phyloP scores from a whole-genome alignment of 2,329 filamentous ascomycete genomes.

The Colletotrichum sp. region DNA sequence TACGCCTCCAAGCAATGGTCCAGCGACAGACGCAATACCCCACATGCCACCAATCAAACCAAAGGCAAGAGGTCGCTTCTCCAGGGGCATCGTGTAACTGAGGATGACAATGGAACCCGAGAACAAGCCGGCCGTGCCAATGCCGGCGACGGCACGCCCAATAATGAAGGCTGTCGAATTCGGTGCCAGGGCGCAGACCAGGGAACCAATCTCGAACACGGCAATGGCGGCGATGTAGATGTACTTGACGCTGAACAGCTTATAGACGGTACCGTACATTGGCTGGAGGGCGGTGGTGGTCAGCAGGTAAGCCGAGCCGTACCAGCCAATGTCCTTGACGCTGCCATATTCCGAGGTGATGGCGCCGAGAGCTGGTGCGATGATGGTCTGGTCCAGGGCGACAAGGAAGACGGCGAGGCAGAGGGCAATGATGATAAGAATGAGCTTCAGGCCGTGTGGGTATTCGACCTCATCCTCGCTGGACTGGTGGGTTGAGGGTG shows the following conservation, averaged over 20 bases:
- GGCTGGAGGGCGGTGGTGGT: constrained; percentile 55
- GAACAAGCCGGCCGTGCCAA: constrained; percentile 57
- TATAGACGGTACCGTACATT: constrained; percentile 55
- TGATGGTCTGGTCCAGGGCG: constrained; percentile 55
- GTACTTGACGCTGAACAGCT: constrained; percentile 53
- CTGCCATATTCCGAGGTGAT: constrained; percentile 52
- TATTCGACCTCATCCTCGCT: constrained; percentile 34
- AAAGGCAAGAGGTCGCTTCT: constrained; percentile 58
- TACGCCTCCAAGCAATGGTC: constrained; percentile 54
- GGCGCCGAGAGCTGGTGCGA: constrained; percentile 56
- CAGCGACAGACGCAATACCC: constrained; percentile 58
- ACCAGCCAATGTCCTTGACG: constrained; percentile 58
- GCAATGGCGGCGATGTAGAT: constrained; percentile 47
- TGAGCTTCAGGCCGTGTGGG: constrained; percentile 42
- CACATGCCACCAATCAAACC: constrained; percentile 62
- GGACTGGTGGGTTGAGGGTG: background rate
- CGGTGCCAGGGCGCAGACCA: constrained; percentile 50
- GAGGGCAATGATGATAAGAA: constrained; percentile 47
- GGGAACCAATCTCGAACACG: constrained; percentile 49
- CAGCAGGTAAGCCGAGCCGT: constrained; percentile 54
- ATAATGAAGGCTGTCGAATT: constrained; percentile 54
- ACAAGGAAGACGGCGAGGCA: constrained; percentile 54
- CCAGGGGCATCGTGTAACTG: constrained; percentile 53
- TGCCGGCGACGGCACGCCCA: constrained; percentile 56
- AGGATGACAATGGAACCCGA: constrained; percentile 56